Conservation (phyloP, 306 rosid species). For the Vigna hirtella region DNA sequence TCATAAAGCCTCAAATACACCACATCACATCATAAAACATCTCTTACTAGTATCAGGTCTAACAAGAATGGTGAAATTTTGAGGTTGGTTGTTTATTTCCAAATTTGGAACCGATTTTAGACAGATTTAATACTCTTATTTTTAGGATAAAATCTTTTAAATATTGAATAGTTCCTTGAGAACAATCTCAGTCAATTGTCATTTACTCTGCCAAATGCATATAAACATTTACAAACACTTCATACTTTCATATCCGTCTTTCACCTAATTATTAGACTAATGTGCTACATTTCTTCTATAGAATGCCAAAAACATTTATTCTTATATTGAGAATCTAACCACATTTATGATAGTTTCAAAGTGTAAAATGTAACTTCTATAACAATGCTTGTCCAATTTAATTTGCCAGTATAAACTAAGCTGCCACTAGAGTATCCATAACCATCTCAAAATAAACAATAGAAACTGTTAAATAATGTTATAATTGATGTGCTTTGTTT, state of each 20-base stretch:
- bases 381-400: too few relatives aligned
- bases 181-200: background rate
- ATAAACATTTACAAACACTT: conserved; percentile 5
- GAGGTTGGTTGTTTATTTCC: background rate
- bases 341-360: too few relatives aligned
- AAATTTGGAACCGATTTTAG: background rate
- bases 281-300: background rate
- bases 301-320: too few relatives aligned
- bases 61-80: background rate
- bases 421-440: too few relatives aligned
- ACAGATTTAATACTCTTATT: background rate
- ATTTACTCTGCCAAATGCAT: conserved; percentile 3
- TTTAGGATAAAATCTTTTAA: background rate
- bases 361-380: too few relatives aligned
- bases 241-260: background rate
- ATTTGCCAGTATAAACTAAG: too few relatives aligned
- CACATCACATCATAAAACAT: background rate
- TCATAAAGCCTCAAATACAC: background rate
- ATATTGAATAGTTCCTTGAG: background rate
- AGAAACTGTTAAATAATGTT: too few relatives aligned
- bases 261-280: conserved; percentile 29
- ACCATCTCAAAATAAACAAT: too few relatives aligned
- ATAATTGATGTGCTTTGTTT: too few relatives aligned
- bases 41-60: background rate
- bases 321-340: too few relatives aligned